phyloP scores from a whole-genome alignment of 805 yeast species.

The Candida koratica region DNA sequence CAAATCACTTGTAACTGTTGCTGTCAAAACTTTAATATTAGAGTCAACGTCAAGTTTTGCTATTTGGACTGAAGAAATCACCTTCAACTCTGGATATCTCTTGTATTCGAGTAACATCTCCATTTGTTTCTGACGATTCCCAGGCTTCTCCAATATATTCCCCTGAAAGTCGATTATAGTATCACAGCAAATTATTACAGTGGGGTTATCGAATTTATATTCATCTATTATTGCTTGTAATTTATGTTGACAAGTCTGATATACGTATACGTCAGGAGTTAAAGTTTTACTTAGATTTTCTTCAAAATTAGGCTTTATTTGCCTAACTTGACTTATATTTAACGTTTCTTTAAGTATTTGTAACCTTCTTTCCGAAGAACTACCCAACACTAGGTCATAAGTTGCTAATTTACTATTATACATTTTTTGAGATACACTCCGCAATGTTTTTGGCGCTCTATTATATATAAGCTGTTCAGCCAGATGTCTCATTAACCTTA shows the following conservation, averaged over 20 bases:
- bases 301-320: slow-evolving; percentile 65
- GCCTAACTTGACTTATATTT: slow-evolving; percentile 43
- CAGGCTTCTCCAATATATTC: slow-evolving; percentile 75
- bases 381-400: slow-evolving; percentile 42
- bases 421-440: slow-evolving; percentile 1
- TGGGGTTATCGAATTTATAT: slow-evolving; percentile 7
- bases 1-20: slow-evolving; percentile 37
- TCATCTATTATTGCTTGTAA: slow-evolving; percentile 51
- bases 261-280: slow-evolving; percentile 56
- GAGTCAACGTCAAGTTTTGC: slow-evolving; percentile 16
- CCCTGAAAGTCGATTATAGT: slow-evolving; percentile 65
- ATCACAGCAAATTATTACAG: slow-evolving; percentile 57
- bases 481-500: slow-evolving; percentile 6
- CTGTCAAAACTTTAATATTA: slow-evolving; percentile 10
- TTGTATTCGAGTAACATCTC: slow-evolving; percentile 27
- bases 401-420: not conserved
- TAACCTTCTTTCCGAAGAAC: slow-evolving; percentile 76
- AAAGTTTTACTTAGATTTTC: slow-evolving; percentile 66
- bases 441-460: too few relatives aligned
- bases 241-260: slow-evolving; percentile 65
- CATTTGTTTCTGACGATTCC: slow-evolving; percentile 23
- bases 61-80: slow-evolving; percentile 33
- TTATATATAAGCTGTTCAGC: too few relatives aligned
- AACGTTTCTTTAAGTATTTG: slow-evolving; percentile 61
- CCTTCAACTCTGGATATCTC: slow-evolving; percentile 20